Base-by-base conservation (phyloP, 139 green algal genomes). In the Volvox africanus region DNA sequence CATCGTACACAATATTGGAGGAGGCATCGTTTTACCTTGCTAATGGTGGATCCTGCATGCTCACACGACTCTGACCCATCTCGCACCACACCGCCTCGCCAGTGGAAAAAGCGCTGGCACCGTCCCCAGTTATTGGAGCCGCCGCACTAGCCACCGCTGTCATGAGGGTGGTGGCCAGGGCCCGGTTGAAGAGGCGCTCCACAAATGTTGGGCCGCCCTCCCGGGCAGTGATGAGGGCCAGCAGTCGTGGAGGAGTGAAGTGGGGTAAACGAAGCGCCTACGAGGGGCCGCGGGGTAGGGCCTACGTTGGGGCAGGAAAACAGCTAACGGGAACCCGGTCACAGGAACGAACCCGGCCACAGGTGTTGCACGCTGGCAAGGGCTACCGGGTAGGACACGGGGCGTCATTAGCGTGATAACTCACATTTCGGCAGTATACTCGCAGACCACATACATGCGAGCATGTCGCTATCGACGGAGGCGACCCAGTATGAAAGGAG, bases 41-140 rank as follows among this genome's bases (percentile, higher is more conserved):
- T 44, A 90, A 75, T 55, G 37, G 73, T 32, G 86, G 86, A 44
- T 90, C 86, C 86, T 90, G 86, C 86, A 90, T 75, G 86, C 50
- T 90, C 13, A 90, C 32, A 55, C 73, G 86, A 69, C 73, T 90
- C 86, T 90, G 86, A 30, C 71, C 86, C 86, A 76, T 21, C 73
- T 90, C 86, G 50, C 71, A 90, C 86, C 86, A 90, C 14, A 90
- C 86, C 50, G 73, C 50, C 69, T 82, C 85, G 44, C 37, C 69
- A 16, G 21, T 73, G 65, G 21, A 24, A 73, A 6, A 3, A 44
- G 50, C 55, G 80, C 80, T 55, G 37, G 5, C 80, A 20, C 50
- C 80, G 37, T 28, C 80, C 50, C 55, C 81, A 9, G 28, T 44
- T 55, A 28, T 35, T 36, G 30, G 20, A 21, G 5, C 67, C 32